Base-by-base conservation (phyloP, 2,329 filamentous ascomycete genomes). In the Hypoxylon sp. region DNA sequence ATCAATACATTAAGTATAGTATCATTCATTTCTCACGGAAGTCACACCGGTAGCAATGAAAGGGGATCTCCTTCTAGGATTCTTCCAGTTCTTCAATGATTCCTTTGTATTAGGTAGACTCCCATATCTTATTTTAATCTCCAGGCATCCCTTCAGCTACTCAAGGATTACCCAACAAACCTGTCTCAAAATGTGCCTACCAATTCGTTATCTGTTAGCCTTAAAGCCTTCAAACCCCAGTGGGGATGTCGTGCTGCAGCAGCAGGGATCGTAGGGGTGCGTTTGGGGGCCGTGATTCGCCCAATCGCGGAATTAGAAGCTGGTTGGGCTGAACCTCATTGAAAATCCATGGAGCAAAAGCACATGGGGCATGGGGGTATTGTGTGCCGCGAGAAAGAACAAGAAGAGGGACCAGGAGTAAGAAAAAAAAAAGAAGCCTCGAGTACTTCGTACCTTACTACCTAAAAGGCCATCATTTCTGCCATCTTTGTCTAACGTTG, bases 291-390 rank as follows among this genome's bases (percentile, higher is more conserved):
- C 58, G 36, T 74, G 73, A 76, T 76, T 76, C 69, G 75, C 68
- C 71, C 55, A 64, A 67, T 64, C 59, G 60, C 41, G 60, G 65
- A 72, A 73, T 71, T 71, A 70, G 64, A 49, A 57, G 66, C 57
- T 64, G 45, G 73, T 74, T 75, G 73, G 74, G 74, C 73, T 75
- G 72, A 75, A 73, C 60, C 32, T 60, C 50, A 30, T 60, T 50
- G 32, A 48, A 63, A 63, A 57, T 58, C 43, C 57, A 59, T 43
- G 38, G 43, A 32, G 30, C 49, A 56, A 50, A 17, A 46, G 43
- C 49, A 65, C 30, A 64, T 51, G 46, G 25, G 30, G 38, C 30
- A 49, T 58, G 56, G 56, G 34, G 21, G 13, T 11, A 3, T 36
- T 36, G 41, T 34, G 48, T 56, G 28, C 36, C 25, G 43, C 46